These are phyloP conservation scores for Microascus cirrosus DNA, from an alignment of 2,329 filamentous ascomycete species.

Conservation along the genomic window DNA sequence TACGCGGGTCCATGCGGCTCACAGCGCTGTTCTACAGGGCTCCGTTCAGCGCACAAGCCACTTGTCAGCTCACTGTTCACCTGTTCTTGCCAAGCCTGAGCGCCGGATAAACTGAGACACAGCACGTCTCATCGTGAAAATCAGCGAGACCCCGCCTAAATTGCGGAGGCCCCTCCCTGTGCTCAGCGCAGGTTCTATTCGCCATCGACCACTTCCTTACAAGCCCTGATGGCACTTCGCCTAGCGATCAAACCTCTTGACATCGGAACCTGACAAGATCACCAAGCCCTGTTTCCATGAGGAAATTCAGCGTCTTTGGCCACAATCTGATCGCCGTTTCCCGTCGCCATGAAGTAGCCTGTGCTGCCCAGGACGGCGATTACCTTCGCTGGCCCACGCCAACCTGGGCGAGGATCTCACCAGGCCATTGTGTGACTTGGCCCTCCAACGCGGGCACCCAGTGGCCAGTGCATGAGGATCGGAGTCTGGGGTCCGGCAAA, in stretches of 20 bases:
- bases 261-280: not conserved
- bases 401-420: constrained; percentile 1
- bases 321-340: not conserved
- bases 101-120: not conserved
- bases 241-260: constrained; percentile 4
- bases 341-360: not conserved
- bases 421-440: not conserved
- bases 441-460: not conserved
- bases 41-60: constrained; percentile 1
- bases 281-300: not conserved
- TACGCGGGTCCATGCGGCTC: not conserved
- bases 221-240: not conserved
- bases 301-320: not conserved
- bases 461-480: constrained; percentile 1
- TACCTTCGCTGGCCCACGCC: constrained; percentile 3
- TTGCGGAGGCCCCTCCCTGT: not conserved
- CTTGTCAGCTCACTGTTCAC: constrained; percentile 1
- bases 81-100: not conserved
- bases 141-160: not conserved
- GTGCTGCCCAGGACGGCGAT: not conserved
- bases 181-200: no score
- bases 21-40: not conserved
- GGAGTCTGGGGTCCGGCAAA: not conserved
- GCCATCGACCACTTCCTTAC: not conserved
- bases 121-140: not conserved